phyloP scores from a whole-genome alignment of 75 land plant genomes.

The Larix kaempferi region DNA sequence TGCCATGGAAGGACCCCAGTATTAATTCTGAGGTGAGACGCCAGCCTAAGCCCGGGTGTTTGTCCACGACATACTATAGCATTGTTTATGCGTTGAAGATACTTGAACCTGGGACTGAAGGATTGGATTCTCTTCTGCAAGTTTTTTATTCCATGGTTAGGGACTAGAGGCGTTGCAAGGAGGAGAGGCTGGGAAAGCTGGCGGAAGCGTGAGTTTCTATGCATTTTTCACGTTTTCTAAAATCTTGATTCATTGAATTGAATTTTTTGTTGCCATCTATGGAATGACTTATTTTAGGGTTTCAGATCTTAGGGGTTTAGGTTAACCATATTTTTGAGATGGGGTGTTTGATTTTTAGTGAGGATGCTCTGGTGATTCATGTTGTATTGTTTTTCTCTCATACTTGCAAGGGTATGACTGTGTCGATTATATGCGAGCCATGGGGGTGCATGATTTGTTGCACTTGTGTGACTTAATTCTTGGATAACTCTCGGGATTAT shows the following conservation, averaged over 20 bases:
- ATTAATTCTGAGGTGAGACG: slow-evolving; percentile 74
- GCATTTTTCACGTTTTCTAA: background rate
- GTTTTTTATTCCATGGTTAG: slow-evolving; percentile 87
- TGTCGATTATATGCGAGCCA: background rate
- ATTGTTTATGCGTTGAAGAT: slow-evolving; percentile 75
- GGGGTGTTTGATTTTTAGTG: too few relatives aligned
- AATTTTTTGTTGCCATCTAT: background rate
- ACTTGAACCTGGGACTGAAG: slow-evolving; percentile 53
- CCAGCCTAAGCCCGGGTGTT: slow-evolving; percentile 76
- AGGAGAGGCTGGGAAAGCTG: slow-evolving; percentile 36
- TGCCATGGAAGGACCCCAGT: slow-evolving; percentile 48
- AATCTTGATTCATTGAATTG: background rate
- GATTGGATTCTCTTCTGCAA: slow-evolving; percentile 65
- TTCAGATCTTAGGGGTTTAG: background rate
- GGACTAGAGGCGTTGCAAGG: slow-evolving; percentile 74
- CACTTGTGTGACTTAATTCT: too few relatives aligned
- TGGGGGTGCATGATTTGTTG: background rate
- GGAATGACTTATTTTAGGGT: background rate
- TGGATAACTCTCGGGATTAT: too few relatives aligned
- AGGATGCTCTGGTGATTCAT: background rate
- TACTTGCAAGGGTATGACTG: background rate
- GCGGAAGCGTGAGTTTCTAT: slow-evolving; percentile 1
- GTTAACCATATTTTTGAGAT: background rate
- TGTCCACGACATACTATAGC: slow-evolving; percentile 93
- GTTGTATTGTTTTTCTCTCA: background rate